Percentiles rank a stretch among this genome's conserved stretches.
Conservation (phyloP, 1,139 yeast genomes). For the Entelexis paramagnoliae region DNA sequence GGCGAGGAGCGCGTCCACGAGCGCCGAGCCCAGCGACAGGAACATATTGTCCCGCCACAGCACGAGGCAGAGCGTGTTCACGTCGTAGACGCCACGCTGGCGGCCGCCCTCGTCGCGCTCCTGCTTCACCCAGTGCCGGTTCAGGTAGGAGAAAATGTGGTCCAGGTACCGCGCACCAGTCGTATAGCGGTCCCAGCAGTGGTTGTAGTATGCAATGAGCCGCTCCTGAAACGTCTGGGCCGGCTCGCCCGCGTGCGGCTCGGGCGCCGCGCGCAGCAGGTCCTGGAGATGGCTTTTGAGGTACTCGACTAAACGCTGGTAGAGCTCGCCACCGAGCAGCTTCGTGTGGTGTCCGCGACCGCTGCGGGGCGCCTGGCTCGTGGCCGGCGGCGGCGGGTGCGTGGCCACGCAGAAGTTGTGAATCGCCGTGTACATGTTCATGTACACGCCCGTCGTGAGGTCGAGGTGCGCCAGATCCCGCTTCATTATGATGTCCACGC, state of each 20-base stretch:
- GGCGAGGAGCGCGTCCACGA: slow-evolving; percentile 63
- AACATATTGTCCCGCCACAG: slow-evolving; percentile 86
- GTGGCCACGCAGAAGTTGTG: slow-evolving; percentile 82
- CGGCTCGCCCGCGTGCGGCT: slow-evolving; percentile 8
- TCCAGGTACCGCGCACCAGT: slow-evolving; percentile 87
- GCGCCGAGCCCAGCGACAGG: slow-evolving; percentile 46
- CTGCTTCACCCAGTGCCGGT: slow-evolving; percentile 94
- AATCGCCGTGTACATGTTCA: slow-evolving; percentile 49
- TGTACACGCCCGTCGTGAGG: slow-evolving; percentile 33
- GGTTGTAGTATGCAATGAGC: slow-evolving; percentile 74
- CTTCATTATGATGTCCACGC: slow-evolving; percentile 34
- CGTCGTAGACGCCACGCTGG: slow-evolving; percentile 78
- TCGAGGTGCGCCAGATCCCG: slow-evolving; percentile 32
- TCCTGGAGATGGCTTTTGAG: slow-evolving; percentile 50
- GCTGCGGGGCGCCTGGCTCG: slow-evolving; percentile 30
- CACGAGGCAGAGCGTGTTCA: slow-evolving; percentile 72
- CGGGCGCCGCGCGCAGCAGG: slow-evolving; percentile 27
- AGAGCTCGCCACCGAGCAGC: slow-evolving; percentile 81
- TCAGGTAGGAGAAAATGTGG: slow-evolving; percentile 90
- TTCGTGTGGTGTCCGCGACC: slow-evolving; percentile 29
- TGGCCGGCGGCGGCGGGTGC: slow-evolving; percentile 35
- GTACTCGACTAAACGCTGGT: slow-evolving; percentile 58
- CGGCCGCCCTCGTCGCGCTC: slow-evolving; percentile 80
- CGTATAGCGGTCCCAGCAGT: slow-evolving; percentile 80
- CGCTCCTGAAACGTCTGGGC: slow-evolving; percentile 32